Base-by-base conservation (phyloP, 441 rosid species). In the Gossypium gossypioides region DNA sequence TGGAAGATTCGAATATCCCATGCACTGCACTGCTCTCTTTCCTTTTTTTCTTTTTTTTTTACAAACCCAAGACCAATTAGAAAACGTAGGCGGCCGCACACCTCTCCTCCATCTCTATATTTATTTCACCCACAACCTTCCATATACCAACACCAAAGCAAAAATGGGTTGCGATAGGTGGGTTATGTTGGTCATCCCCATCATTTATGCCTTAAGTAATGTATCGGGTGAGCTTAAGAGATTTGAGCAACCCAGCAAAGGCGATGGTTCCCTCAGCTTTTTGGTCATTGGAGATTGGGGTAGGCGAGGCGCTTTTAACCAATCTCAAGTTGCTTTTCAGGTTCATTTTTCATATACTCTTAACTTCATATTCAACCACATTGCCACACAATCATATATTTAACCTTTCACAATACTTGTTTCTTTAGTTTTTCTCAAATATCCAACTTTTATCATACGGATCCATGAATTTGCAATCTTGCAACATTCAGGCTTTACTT, bases 221-320 rank as follows among this genome's bases (percentile, higher is more conserved):
- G 57, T 18, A 8, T 16, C 57, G 19, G 57, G 22, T 5, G 57
- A 52, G 57, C 57, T 52, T 1, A 9, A 6, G 2, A 52, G 22
- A 18, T 52, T 52, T 52, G 57, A 55, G 8, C 92, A 86, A 15
- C 68, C 81, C 4, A 27, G 72, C 15, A 87, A 86, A 73, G 46
- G 85, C 3, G 91, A 88, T 32, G 88, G 89, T 0, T 71, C 92
- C 29, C 84, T 92, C 1, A 86, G 83, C 76, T 82, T 88, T 74
- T 76, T 90, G 79, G 91, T 90, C 4, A 74, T 88, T 34, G 92
- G 96, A 57, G 93, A 90, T 24, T 90, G 96, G 92, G 96, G 92
- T 70, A 79, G 96, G 80, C 74, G 72, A 80, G 96, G 92, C 40
- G 59, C 22, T 6, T 85, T 76, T 42, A 90, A 90, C 34, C 96